Base-by-base conservation (phyloP, 495 filamentous ascomycete species). In the Trichoderma gamsii region DNA sequence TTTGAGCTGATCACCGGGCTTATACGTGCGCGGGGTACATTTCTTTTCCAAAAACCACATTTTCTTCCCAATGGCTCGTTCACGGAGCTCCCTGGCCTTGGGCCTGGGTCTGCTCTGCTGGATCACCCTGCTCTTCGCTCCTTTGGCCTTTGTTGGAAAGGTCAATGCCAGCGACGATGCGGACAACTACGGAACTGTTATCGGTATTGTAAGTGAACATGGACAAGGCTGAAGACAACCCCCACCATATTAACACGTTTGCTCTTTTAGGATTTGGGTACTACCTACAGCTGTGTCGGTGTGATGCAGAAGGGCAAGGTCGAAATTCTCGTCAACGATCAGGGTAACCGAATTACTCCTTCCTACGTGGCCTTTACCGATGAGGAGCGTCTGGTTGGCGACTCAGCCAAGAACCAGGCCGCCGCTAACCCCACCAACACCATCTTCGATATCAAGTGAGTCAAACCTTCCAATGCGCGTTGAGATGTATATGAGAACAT, bases 391-490 rank as follows among this genome's bases (percentile, higher is more conserved):
- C 84, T 99, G 65, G 92, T 99, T 71, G 96, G 96, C 86, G 96
- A 98, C 81, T 94, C 96, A 71, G 96, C 96, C 68, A 99, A 99
- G 90, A 97, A 99, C 83, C 96, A 98, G 86, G 96, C 92, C 76
- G 90, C 96, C 67, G 85, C 91, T 69, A 98, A 99, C 85, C 96
- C 96, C 56, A 78, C 78, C 70, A 85, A 89, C 70, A 98, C 96
- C 52, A 85, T 99, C 76, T 98, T 89, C 76, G 95, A 98, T 74
- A 87, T 97, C 77, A 96, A 96, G 91, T 92, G 80, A 88, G 89
- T 86, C 64, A 8, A 7, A 52, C 23, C 66, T 15, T 38, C 41
- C 7, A 65, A 12, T 44, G 21, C 25, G 9, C 9, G 1, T 61
- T 9, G 23, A 32, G 8, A 29, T 27, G 3, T 52, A 52, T 68